Percentiles rank a stretch among this genome's conserved stretches.
Conservation (phyloP, 768 basidiomycete species). For the Phlebiopsis gigantea region DNA sequence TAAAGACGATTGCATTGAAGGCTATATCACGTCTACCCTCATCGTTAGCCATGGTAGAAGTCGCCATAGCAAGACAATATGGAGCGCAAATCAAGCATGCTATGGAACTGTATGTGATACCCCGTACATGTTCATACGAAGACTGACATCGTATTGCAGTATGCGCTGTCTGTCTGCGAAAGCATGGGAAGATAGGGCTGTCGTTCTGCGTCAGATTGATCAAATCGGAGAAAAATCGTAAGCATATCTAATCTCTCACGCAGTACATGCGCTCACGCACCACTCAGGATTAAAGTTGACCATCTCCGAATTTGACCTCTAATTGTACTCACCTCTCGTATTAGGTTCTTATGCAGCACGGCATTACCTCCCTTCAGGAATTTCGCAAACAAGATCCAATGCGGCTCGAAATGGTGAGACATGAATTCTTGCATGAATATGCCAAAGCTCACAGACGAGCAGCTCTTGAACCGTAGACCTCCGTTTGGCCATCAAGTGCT, state of each 20-base stretch:
- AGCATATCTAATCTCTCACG: conserved; percentile 22
- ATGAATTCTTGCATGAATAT: neutral
- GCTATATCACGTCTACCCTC: neutral
- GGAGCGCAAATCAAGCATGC: conserved; percentile 69
- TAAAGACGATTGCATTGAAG: conserved; percentile 5
- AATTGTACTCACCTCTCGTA: conserved; percentile 8
- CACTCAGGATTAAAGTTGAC: conserved; percentile 22
- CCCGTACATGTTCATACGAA: neutral
- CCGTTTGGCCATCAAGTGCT: conserved; percentile 74
- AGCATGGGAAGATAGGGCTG: conserved; percentile 87
- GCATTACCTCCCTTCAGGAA: conserved; percentile 56
- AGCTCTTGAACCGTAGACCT: conserved; percentile 71
- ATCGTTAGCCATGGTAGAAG: conserved; percentile 65
- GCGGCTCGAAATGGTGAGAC: conserved; percentile 57
- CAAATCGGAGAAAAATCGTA: conserved; percentile 93
- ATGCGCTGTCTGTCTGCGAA: conserved; percentile 75
- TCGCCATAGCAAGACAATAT: conserved; percentile 57
- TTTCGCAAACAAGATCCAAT: conserved; percentile 52
- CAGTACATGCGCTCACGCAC: neutral
- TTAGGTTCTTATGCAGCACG: conserved; percentile 71
- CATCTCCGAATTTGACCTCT: neutral
- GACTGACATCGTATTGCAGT: conserved; percentile 31
- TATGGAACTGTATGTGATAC: conserved; percentile 58
- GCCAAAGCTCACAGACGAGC: neutral
- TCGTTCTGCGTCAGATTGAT: conserved; percentile 81